Percentiles rank a stretch among this genome's conserved stretches.
phyloP scores from a whole-genome alignment of 2,329 filamentous ascomycete genomes.

The Aureobasidium sp. region DNA sequence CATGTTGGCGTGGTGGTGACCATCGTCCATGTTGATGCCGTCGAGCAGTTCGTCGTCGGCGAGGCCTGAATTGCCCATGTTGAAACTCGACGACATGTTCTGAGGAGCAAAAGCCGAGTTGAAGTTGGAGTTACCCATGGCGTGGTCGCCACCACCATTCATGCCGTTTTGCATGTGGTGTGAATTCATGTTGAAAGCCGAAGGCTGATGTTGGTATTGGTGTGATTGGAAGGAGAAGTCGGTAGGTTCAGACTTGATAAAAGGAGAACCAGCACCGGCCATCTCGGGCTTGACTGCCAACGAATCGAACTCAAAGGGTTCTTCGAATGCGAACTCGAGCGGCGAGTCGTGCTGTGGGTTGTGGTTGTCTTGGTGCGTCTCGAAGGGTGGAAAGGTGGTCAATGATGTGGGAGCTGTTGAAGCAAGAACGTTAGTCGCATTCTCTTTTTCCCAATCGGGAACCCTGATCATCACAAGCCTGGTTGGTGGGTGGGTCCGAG shows the following conservation, averaged over 20 bases:
- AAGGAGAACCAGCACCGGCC: slow-evolving; percentile 50
- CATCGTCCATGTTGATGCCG: slow-evolving; percentile 50
- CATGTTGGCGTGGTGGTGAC: slow-evolving; percentile 19
- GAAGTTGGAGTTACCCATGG: slow-evolving; percentile 46
- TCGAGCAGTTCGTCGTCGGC: slow-evolving; percentile 85
- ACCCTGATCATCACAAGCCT: not conserved
- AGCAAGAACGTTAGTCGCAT: not conserved
- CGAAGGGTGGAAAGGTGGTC: slow-evolving; percentile 28
- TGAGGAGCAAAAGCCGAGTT: slow-evolving; percentile 47
- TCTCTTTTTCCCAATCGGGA: not conserved
- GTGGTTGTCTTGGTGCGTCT: slow-evolving; percentile 20
- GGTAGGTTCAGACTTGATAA: slow-evolving; percentile 61
- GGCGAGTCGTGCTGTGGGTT: slow-evolving; percentile 28
- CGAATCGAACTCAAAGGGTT: slow-evolving; percentile 19
- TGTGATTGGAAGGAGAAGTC: slow-evolving; percentile 49
- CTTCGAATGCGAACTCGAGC: slow-evolving; percentile 27
- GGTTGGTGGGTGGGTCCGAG: not conserved
- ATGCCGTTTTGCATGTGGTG: slow-evolving; percentile 9
- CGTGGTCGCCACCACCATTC: slow-evolving; percentile 24
- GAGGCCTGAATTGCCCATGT: slow-evolving; percentile 68
- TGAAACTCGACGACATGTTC: slow-evolving; percentile 63
- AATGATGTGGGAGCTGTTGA: slow-evolving; percentile 19
- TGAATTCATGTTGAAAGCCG: slow-evolving; percentile 20
- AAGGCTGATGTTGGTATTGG: slow-evolving; percentile 23
- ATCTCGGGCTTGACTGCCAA: slow-evolving; percentile 30